phyloP scores from a whole-genome alignment of 1,284 basidiomycete species.

The Trichosporon sp. region DNA sequence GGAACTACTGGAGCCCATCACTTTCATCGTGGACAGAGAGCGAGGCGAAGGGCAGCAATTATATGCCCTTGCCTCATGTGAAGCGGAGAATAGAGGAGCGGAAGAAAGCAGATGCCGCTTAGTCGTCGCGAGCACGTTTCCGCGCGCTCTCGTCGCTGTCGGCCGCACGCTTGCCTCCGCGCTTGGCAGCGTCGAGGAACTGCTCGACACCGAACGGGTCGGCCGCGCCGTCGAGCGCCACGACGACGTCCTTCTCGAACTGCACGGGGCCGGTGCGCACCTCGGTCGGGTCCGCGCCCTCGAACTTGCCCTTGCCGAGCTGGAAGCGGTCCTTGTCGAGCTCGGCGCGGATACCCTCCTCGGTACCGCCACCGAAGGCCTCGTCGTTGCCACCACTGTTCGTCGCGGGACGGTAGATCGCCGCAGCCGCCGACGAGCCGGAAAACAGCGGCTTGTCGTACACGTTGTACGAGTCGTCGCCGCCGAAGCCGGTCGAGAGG shows the following conservation, averaged over 20 bases:
- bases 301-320: constrained; percentile 82
- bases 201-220: constrained; percentile 99
- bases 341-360: constrained; percentile 86
- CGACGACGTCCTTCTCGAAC: constrained; percentile 90
- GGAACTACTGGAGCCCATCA: too few species aligned
- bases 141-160: constrained; percentile 34
- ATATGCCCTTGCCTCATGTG: too few species aligned
- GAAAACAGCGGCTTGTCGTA: constrained; percentile 96
- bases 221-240: constrained; percentile 52
- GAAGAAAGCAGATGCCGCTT: not conserved
- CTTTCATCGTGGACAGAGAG: too few species aligned
- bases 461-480: constrained; percentile 88
- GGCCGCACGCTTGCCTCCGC: constrained; percentile 80
- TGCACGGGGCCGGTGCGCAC: constrained; percentile 92
- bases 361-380: constrained; percentile 88
- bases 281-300: constrained; percentile 66
- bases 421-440: constrained; percentile 91
- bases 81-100: not conserved
- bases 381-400: constrained; percentile 78
- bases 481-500: constrained; percentile 76
- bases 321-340: constrained; percentile 93
- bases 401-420: constrained; percentile 93
- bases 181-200: constrained; percentile 96
- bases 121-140: constrained; percentile 34
- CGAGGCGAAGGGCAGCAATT: too few species aligned